Base-by-base conservation (phyloP, 306 rosid genomes). In the Urtica urens region DNA sequence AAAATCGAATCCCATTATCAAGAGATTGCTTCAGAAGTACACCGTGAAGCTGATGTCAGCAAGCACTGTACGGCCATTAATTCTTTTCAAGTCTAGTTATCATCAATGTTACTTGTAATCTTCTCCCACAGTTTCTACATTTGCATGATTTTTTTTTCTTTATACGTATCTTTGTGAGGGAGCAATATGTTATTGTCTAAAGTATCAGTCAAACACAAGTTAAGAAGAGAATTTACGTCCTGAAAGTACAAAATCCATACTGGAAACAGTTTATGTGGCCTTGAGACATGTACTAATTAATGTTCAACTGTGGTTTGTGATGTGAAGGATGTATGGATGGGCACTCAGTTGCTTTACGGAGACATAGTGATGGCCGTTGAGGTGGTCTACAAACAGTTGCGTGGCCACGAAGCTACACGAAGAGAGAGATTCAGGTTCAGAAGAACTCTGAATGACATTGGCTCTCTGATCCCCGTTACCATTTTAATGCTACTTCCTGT, bases 401-500 rank as follows among this genome's bases (percentile, higher is more conserved):
- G 20, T 10, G 87, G 81, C 55, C 59, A 44, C 73, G 60, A 73
- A 67, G 46, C 72, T 47, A 46, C 82, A 23, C 65, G 62, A 46
- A 62, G 77, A 45, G 81, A 82, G 62, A 70, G 62, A 57, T 58
- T 55, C 38, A 75, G 63, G 49, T 66, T 78, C 25, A 62, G 47
- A 31, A 73, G 83, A 73, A 76, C 81, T 16, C 53, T 67, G 23
- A 67, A 47, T 3, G 87, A 78, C 60, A 43, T 76, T 12, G 62
- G 70, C 35, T 66, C 67, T 33, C 77, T 78, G 17, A 53, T 82
- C 20, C 93, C 87, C 1, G 41, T 82, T 24, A 72, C 87, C 57
- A 59, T 82, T 57, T 65, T 82, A 52, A 76, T 78, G 93, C 67
- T 78, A 37, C 74, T 82, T 62, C 83, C 87, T 25, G 87, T 82